Evolutionary conservation across 495 filamentous ascomycete species (phyloP).

Genomic region (Lophiotrema nucula): DNA sequence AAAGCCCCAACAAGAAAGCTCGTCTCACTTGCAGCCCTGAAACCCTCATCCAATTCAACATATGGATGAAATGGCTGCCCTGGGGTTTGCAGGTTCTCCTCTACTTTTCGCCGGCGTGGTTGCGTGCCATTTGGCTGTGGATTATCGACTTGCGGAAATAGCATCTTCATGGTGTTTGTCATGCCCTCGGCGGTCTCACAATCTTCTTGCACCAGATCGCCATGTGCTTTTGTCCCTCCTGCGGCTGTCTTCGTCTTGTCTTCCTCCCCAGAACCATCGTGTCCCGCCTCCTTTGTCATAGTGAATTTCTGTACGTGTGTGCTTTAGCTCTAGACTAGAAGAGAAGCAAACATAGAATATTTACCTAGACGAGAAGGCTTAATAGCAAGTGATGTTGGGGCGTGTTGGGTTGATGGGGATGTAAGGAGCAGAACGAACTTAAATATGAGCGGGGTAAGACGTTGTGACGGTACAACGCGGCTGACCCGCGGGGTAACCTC

Average conservation of each 20-base stretch:
- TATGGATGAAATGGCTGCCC: too few species aligned
- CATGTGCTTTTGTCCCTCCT: conserved; percentile 7
- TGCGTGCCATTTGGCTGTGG: conserved; percentile 13
- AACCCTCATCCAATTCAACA: too few species aligned
- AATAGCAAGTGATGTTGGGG: too few species aligned
- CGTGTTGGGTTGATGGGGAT: too few species aligned
- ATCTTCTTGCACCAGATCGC: conserved; percentile 12
- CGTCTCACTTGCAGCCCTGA: too few species aligned
- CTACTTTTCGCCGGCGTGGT: too few species aligned
- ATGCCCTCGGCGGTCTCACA: conserved; percentile 5
- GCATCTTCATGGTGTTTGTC: conserved; percentile 6
- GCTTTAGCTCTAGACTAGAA: conserved; percentile 11
- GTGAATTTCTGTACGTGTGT: conserved; percentile 10
- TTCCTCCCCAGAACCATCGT: conserved; percentile 5
- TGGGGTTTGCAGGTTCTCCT: too few species aligned
- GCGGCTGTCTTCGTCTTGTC: conserved; percentile 4
- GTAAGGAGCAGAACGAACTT: too few species aligned
- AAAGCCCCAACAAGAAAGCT: too few species aligned
- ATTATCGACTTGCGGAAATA: conserved; percentile 16
- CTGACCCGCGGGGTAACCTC: too few species aligned
- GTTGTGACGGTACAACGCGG: too few species aligned
- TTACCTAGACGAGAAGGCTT: conserved; percentile 12
- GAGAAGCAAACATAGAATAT: conserved; percentile 6
- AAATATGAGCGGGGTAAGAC: too few species aligned
- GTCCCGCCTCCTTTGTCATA: conserved; percentile 11